phyloP scores from a whole-genome alignment of 768 basidiomycete genomes.

The Russula earlei region DNA sequence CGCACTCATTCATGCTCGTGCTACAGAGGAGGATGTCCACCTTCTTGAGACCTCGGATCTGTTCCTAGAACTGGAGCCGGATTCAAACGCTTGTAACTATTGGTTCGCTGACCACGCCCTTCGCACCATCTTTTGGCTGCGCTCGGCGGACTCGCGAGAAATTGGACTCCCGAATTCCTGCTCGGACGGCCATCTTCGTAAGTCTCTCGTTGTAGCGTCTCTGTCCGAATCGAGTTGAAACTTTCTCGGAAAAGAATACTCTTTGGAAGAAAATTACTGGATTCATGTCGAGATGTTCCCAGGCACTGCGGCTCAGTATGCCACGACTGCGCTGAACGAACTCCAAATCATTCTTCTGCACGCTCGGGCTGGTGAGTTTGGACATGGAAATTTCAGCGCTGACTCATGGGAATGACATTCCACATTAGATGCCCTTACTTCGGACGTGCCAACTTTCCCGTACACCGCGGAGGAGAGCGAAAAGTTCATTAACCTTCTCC shows the following conservation, averaged over 20 bases:
- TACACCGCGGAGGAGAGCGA: slow-evolving; percentile 1
- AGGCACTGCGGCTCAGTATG: not conserved
- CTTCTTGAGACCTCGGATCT: not conserved
- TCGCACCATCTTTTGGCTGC: slow-evolving; percentile 8
- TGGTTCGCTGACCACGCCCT: slow-evolving; percentile 6
- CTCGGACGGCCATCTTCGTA: slow-evolving; percentile 1
- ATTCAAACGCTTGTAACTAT: not conserved
- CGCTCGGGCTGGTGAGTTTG: slow-evolving; percentile 1
- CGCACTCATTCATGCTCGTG: not conserved
- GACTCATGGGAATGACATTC: not conserved
- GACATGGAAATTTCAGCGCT: not conserved
- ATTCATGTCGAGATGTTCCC: slow-evolving; percentile 11
- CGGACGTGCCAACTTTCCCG: slow-evolving; percentile 6
- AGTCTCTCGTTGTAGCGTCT: not conserved
- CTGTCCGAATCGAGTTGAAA: not conserved
- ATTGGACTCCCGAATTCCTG: not conserved
- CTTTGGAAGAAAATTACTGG: slow-evolving; percentile 14
- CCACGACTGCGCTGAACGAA: not conserved
- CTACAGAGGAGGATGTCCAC: not conserved
- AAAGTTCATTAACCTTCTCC: not conserved
- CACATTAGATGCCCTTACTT: slow-evolving; percentile 1
- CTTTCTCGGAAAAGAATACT: not conserved
- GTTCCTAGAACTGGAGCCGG: slow-evolving; percentile 1
- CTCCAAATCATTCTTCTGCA: not conserved
- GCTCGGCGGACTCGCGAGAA: not conserved